Conservation (phyloP, 345 rosid genomes). For the Melastoma malabathricum region DNA sequence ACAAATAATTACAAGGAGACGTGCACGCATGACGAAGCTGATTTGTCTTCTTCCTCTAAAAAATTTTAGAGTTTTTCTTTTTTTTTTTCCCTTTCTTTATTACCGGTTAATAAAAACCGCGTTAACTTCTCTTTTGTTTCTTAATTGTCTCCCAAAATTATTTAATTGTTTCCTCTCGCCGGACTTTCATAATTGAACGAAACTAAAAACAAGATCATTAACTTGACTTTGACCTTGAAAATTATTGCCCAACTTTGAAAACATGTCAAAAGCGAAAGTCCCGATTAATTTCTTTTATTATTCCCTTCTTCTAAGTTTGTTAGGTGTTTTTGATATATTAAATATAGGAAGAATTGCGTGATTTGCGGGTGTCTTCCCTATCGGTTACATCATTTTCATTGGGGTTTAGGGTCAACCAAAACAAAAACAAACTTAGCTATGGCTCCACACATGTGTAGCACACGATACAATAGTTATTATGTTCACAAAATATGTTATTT, state of each 20-base stretch:
- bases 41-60: conserved; percentile 25
- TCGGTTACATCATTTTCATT: too few species aligned
- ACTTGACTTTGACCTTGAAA: conserved; percentile 4
- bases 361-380: background rate
- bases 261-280: background rate
- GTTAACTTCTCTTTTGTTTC: background rate
- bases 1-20: conserved; percentile 15
- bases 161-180: background rate
- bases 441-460: too few species aligned
- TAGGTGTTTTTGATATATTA: background rate
- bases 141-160: background rate
- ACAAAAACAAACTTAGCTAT: too few species aligned
- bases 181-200: too few species aligned
- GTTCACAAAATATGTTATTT: too few species aligned
- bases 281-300: background rate
- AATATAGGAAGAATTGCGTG: background rate
- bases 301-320: background rate
- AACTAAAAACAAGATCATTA: background rate
- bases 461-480: too few species aligned
- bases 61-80: conserved; percentile 22
- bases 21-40: conserved; percentile 54
- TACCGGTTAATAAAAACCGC: background rate
- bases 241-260: background rate
- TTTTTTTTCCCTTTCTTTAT: conserved; percentile 4
- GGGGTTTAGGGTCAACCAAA: too few species aligned